A percentile compares a stretch with the other conserved stretches of the same genome.
phyloP scores from a whole-genome alignment of 176 grass and related monocot species.

The Urochloa ruziziensis region DNA sequence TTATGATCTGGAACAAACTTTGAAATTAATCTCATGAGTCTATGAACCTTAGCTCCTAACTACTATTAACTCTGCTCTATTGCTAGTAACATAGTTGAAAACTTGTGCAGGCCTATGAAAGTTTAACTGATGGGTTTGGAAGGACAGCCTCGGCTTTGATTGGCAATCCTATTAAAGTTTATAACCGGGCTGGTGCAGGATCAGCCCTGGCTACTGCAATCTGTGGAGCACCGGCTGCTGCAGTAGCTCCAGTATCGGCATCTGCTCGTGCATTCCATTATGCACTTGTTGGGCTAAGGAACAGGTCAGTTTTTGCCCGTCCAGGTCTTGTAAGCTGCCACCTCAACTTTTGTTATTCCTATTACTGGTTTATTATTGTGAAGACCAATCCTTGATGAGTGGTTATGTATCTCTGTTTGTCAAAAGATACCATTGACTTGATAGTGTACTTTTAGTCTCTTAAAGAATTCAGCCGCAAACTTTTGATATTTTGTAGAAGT shows the following conservation, averaged over 20 bases:
- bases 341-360: not conserved
- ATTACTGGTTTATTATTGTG: not conserved
- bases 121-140: slow-evolving; percentile 85
- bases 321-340: not conserved
- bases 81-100: slow-evolving; percentile 17
- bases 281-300: slow-evolving; percentile 80
- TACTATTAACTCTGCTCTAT: not conserved
- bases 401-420: not conserved
- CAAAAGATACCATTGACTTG: not conserved
- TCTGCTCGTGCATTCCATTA: slow-evolving; percentile 77
- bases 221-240: slow-evolving; percentile 80
- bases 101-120: slow-evolving; percentile 76
- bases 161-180: slow-evolving; percentile 84
- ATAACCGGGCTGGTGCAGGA: slow-evolving; percentile 79
- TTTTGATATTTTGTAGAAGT: not conserved
- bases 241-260: slow-evolving; percentile 86
- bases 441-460: not conserved
- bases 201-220: slow-evolving; percentile 81
- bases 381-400: not conserved
- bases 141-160: slow-evolving; percentile 79
- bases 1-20: not conserved
- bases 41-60: not conserved
- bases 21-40: not conserved
- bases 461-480: not conserved
- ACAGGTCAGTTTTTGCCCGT: slow-evolving; percentile 55